Evolutionary conservation across 306 rosid genomes (phyloP), one percentile per base, ranked within the genome.

Genomic region (Prunus mume): DNA sequence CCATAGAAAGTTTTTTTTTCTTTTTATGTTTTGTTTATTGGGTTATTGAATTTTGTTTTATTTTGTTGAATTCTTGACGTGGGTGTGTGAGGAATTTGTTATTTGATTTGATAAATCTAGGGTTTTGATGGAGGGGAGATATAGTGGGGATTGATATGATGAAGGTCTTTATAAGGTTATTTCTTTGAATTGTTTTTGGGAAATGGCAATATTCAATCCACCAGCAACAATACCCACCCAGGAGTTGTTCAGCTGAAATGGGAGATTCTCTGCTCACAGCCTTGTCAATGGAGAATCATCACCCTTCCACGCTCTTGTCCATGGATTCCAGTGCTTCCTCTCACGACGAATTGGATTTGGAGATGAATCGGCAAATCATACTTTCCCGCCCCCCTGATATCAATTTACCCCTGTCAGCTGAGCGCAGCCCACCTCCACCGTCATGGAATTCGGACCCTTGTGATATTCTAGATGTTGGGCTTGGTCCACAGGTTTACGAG

Each of bases 121-220:
- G 97, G 90, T 79, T 88, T 91, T 93, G 97, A 93, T 90, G 96
- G 96, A 93, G 87, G 98, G 98, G 84, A 91, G 97, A 91, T 93
- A 93, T 76, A 93, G 93, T 86, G 96, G 97, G 75, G 98, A 93
- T 89, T 91, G 96, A 91, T 85, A 74, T 79, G 86, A 73, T 83
- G 86, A 77, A 85, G 89, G 86, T 90, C 85, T 83, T 85, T 80
- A 75, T 84, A 81, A 84, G 87, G 86, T 86, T 88, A 69, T 83
- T 88, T 85, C 82, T 84, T 89, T 88, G 88, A 83, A 79, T 85
- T 85, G 78, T 81, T 83, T 86, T 60, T 74, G 52, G 79, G 75
- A 82, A 58, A 83, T 87, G 87, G 84, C 86, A 83, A 84, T 66
- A 76, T 79, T 93, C 81, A 82, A 83, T 82, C 79, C 46, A 79